Evolutionary conservation across 2,329 filamentous ascomycete species (phyloP).

Genomic region (Apiospora pterosperma): DNA sequence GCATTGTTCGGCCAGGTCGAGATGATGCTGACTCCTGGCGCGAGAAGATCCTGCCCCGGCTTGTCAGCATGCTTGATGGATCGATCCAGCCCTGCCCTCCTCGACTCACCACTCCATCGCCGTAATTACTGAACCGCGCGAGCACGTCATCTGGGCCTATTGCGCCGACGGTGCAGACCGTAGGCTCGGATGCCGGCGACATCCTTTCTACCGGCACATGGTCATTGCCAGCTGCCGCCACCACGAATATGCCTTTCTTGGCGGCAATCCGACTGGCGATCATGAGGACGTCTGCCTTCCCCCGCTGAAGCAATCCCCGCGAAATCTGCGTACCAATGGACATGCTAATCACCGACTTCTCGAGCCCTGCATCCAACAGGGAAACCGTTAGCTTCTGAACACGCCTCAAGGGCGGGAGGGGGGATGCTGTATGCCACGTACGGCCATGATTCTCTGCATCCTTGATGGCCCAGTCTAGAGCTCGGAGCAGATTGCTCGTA

Average conservation of each 20-base stretch:
- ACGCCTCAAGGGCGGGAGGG: conserved; percentile 11
- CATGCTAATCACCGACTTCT: conserved; percentile 21
- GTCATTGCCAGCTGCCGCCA: conserved; percentile 17
- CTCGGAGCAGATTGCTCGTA: conserved; percentile 33
- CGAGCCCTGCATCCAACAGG: neutral
- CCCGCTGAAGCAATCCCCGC: neutral
- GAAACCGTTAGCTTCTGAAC: conserved; percentile 16
- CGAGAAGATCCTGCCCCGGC: conserved; percentile 8
- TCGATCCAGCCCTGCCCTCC: neutral
- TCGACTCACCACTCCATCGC: conserved; percentile 3
- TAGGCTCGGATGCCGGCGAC: conserved; percentile 13
- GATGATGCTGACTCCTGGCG: conserved; percentile 17
- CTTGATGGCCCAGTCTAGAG: conserved; percentile 18
- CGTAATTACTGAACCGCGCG: conserved; percentile 20
- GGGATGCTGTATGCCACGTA: neutral
- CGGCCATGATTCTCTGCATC: conserved; percentile 10
- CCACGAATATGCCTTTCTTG: conserved; percentile 13
- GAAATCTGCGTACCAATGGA: conserved; percentile 17
- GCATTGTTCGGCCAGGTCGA: conserved; percentile 35
- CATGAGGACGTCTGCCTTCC: neutral
- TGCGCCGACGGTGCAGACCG: conserved; percentile 18
- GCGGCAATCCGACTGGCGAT: conserved; percentile 8
- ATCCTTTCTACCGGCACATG: conserved; percentile 15
- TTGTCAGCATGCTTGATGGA: neutral
- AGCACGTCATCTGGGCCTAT: conserved; percentile 7